Evolutionary conservation across 495 filamentous ascomycete species (phyloP), one percentile per base, ranked within the genome.

Genomic region (Margaritispora aquatica): DNA sequence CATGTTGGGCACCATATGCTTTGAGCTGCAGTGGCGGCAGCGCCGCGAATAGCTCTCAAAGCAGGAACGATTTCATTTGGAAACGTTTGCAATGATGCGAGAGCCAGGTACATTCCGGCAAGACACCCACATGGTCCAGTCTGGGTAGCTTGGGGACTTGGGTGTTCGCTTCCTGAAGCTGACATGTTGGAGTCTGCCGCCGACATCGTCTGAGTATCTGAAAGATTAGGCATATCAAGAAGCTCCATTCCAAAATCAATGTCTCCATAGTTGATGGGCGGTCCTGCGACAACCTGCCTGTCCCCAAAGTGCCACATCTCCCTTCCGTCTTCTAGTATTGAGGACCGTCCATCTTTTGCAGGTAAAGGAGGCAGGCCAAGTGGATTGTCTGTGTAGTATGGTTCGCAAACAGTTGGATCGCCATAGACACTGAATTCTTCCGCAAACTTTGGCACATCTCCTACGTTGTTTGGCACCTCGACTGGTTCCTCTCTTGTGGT

Each of bases 1-100:
- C 86, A 89, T 17, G 71, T 61, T 38, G 73, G 67, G 68, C 86
- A 89, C 65, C 78, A 77, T 51, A 88, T 77, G n/a, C 77, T 74
- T 34, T 81, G 70, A 57, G 80, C 77, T 0, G 84, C 84, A 7
- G 78, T 77, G 57, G 71, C 70, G 7, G 83, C 74, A 10, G 81
- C 83, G 36, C 75, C 73, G n/a, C 82, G 83, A 26, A 86, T 73
- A 4, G 83, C 78, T 20, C 70, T 74, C 55, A 88, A 67, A 9
- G 83, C 77, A 2, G 64, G 20, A 20, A 61, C 64, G 26, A 79
- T 71, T 2, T 74, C 70, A 10, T 50, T 63, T 24, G 79, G 77
- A 19, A 79, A 66, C 17, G 63, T 61, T 27, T 77, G 75, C 60
- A 83, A 73, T 2, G 74, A 71, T 27, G 73, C 66, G 8, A 83